Conservation (phyloP, 768 basidiomycete species). For the Tricholoma terreum region DNA sequence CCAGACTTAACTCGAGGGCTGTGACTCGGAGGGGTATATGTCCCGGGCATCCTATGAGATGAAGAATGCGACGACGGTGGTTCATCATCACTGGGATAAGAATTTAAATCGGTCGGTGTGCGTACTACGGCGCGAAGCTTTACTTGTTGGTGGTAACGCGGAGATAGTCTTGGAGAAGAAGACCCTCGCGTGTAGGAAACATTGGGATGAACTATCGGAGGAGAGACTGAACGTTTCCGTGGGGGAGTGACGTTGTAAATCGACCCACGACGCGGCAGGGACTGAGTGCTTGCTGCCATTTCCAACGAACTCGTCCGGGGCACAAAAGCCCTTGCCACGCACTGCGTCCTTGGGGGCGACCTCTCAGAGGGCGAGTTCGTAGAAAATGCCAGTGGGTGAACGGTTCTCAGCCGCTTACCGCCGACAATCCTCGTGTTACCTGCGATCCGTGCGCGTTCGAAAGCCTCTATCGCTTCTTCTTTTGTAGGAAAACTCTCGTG, state of each 20-base stretch:
- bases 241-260: not conserved
- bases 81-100: constrained; percentile 15
- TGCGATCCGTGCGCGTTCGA: constrained; percentile 22
- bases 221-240: not conserved
- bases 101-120: constrained; percentile 23
- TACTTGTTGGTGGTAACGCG: constrained; percentile 4
- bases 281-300: constrained; percentile 1
- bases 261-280: constrained; percentile 8
- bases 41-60: not conserved
- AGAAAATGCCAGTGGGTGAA: not conserved
- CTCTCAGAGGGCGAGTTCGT: not conserved
- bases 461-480: constrained; percentile 38
- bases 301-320: constrained; percentile 10
- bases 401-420: not conserved
- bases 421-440: constrained; percentile 30
- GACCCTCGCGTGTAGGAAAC: constrained; percentile 13
- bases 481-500: constrained; percentile 41
- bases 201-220: constrained; percentile 9
- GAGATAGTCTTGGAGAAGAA: constrained; percentile 4
- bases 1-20: not conserved
- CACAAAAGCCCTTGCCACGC: not conserved
- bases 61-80: not conserved
- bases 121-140: constrained; percentile 23
- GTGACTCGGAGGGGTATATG: not conserved
- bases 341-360: not conserved